Base-by-base conservation (phyloP, 148 eudicot genomes). In the Suaeda aralocaspica region DNA sequence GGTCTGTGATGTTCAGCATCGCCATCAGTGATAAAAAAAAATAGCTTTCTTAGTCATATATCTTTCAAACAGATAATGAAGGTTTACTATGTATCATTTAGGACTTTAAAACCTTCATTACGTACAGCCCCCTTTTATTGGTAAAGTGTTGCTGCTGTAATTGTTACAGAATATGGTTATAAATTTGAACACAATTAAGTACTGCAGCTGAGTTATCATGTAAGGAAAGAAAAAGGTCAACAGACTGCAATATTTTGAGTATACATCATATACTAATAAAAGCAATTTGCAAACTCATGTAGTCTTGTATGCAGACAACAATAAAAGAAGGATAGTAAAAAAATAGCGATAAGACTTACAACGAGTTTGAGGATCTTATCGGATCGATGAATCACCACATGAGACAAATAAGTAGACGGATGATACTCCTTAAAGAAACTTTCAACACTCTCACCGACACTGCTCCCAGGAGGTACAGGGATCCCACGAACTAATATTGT, bases 401-500 rank as follows among this genome's bases (percentile, higher is more conserved):
- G 86, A 56, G 83, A 82, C 67, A 82, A 41, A 74, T 82, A 82
- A 18, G 86, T 77, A 49, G 76, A 67, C 61, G 83, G 78, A 67
- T 82, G 72, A 80, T 80, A 79, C 71, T 79, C 82, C 64, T 24
- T 72, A 60, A 82, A 82, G 73, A 82, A 82, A 57, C 51, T 71
- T 34, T 80, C 77, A 39, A 82, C 86, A 22, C 74, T 80, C 36
- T 79, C 81, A 64, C 86, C 64, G 59, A 80, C 69, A 51, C 72
- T 79, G 28, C 79, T 64, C 36, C 81, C 86, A 68, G 78, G 76
- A 67, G 66, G 55, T 26, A 77, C 81, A 67, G 86, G 86, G 29
- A 82, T 77, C 41, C 86, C 81, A 42, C 83, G 83, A 44, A 79
- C 83, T 70, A 82, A 74, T 58, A 82, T 29, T 63, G 86, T 77